Percentiles rank a stretch among this genome's conserved stretches.
Conservation (phyloP, 345 rosid species). For the Lumnitzera littorea region DNA sequence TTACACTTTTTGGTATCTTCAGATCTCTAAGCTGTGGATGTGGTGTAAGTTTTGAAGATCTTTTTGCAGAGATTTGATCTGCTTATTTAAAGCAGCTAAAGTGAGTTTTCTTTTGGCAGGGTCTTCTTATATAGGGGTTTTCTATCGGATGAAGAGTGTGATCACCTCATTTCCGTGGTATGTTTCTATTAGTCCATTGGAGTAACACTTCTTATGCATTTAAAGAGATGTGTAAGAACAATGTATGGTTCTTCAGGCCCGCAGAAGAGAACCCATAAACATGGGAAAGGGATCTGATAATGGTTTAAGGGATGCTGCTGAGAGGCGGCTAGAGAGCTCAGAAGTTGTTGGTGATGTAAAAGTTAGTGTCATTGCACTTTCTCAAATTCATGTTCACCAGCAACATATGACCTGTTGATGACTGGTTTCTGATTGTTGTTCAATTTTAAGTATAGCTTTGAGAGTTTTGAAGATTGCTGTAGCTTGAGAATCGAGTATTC, state of each 20-base stretch:
- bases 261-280: conserved; percentile 13
- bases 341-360: conserved; percentile 20
- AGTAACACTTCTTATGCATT: conserved; percentile 1
- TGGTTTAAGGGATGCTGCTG: conserved; percentile 18
- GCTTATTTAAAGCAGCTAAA: background rate
- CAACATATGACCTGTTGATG: too few relatives aligned
- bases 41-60: background rate
- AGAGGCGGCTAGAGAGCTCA: conserved; percentile 26
- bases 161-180: conserved; percentile 68
- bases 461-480: too few relatives aligned
- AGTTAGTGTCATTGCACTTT: conserved; percentile 26
- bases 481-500: too few relatives aligned
- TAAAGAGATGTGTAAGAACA: conserved; percentile 2
- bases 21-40: too few relatives aligned
- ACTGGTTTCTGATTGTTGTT: too few relatives aligned
- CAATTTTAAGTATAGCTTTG: too few relatives aligned
- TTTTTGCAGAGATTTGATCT: background rate
- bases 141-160: conserved; percentile 69
- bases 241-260: conserved; percentile 26
- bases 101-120: conserved; percentile 33
- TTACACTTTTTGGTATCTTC: too few relatives aligned
- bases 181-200: conserved; percentile 2
- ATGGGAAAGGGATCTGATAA: conserved; percentile 8
- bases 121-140: conserved; percentile 62
- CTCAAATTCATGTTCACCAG: too few relatives aligned